These are phyloP conservation scores for Wickerhamiella lipophila DNA, from an alignment of 805 yeast species.

Conservation along the genomic window DNA sequence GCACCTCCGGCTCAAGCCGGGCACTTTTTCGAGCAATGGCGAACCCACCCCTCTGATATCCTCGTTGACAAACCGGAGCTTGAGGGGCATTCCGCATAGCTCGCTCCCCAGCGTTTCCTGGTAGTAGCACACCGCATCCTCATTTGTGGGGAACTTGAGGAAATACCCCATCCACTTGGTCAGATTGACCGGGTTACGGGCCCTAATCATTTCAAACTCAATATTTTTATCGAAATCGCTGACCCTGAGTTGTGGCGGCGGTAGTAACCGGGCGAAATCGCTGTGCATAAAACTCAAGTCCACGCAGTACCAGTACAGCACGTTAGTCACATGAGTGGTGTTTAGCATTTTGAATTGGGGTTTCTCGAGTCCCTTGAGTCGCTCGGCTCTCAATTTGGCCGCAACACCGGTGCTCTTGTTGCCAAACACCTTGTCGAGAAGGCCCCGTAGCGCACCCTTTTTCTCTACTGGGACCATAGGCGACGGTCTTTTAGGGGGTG, in stretches of 20 bases:
- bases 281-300: constrained; percentile 24
- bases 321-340: constrained; percentile 20
- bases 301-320: constrained; percentile 28
- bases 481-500: constrained; percentile 12
- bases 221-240: constrained; percentile 14
- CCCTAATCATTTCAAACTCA: constrained; percentile 35
- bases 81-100: constrained; percentile 39
- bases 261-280: constrained; percentile 27
- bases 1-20: constrained; percentile 19
- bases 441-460: constrained; percentile 7
- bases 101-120: constrained; percentile 38
- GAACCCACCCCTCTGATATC: constrained; percentile 19
- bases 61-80: constrained; percentile 35
- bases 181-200: constrained; percentile 37
- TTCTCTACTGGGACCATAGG: constrained; percentile 13
- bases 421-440: constrained; percentile 13
- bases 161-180: constrained; percentile 39
- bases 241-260: constrained; percentile 18
- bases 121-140: constrained; percentile 41
- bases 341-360: constrained; percentile 16
- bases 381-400: constrained; percentile 2
- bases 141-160: constrained; percentile 36
- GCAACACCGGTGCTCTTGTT: background rate
- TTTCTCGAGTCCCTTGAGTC: constrained; percentile 6
- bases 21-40: constrained; percentile 22